phyloP scores from a whole-genome alignment of 2,329 filamentous ascomycete genomes.

The Stylonectria norvegica region DNA sequence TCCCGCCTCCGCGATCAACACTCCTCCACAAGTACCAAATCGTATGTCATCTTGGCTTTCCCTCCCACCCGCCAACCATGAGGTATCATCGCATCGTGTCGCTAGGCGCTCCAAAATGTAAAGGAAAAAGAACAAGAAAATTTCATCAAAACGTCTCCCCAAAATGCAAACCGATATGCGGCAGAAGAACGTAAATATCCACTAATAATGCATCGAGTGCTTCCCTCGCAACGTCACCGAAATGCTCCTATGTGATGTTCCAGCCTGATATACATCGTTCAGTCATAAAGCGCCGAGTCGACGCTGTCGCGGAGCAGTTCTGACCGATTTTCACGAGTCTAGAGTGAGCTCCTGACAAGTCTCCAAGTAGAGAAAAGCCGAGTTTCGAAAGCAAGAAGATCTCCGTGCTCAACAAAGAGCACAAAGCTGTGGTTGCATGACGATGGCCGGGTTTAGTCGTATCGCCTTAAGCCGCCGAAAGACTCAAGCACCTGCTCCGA shows the following conservation, averaged over 20 bases:
- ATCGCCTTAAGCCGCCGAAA: conserved; percentile 28
- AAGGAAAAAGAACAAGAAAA: conserved; percentile 4
- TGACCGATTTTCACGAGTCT: no score
- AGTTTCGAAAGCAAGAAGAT: no score
- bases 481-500: conserved; percentile 35
- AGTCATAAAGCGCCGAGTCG: conserved; percentile 18
- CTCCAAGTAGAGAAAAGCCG: conserved; percentile 5
- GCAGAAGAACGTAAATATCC: conserved; percentile 17
- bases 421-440: no score
- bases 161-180: conserved; percentile 12
- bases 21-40: not conserved
- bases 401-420: no score
- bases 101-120: conserved; percentile 9
- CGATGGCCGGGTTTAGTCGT: conserved; percentile 27
- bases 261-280: conserved; percentile 27
- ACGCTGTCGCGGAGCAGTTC: not conserved
- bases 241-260: conserved; percentile 20
- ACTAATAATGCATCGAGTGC: conserved; percentile 21
- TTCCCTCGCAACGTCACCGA: conserved; percentile 11
- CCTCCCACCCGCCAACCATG: conserved; percentile 7
- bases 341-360: no score
- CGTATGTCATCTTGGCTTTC: not conserved
- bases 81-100: conserved; percentile 14
- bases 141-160: conserved; percentile 1
- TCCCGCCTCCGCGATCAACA: not conserved